Base-by-base conservation (phyloP, 768 basidiomycete species). In the Gelatoporia subvermispora region DNA sequence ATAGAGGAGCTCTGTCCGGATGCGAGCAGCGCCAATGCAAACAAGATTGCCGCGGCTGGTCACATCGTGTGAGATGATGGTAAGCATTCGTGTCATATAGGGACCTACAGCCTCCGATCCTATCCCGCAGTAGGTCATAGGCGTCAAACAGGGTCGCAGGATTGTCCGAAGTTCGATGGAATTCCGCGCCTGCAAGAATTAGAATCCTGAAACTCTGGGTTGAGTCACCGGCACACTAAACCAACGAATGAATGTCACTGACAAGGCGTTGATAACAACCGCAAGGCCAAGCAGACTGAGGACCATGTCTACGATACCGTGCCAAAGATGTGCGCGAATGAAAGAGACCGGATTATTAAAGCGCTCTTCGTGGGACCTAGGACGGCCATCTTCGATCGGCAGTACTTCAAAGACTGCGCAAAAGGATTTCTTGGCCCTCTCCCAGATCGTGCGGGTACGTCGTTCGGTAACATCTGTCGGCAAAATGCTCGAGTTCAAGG, bases 1-100 rank as follows among this genome's bases (percentile, higher is more conserved):
- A 96, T 77, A 8, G 86, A 88, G 0, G 94, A 88, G 54, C 88
- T 88, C 74, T 96, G 93, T 2, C 94, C 93, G 2, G 91, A 74
- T 28, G 84, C 81, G 11, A 97, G 76, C 13, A 97, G 70, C 2
- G 89, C 90, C 36, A 97, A 61, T 1, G 94, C 93, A 58, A 96
- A 97, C 35, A 96, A 68, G n/a, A 82, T 79, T 0, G 87, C 93
- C 8, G 90, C 84, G 35, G 77, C 90, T 89, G 58, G n/a, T n/a
- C 17, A 50, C 3, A 37, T 35, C 18, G 36, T 20, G 28, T 25
- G 15, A 41, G 25, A 4, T 31, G 21, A n/a, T 43, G 53, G 34
- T 42, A n/a, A n/a, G n/a, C 11, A 48, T 31, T 13, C n/a, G 22
- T 44, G n/a, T 23, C 43, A 18, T 13, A 15, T 13, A 11, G 41